Percentiles rank a stretch among this genome's conserved stretches.
These are phyloP conservation scores for Glutinoglossum americanum DNA, from an alignment of 495 filamentous ascomycete species.

Conservation along the genomic window DNA sequence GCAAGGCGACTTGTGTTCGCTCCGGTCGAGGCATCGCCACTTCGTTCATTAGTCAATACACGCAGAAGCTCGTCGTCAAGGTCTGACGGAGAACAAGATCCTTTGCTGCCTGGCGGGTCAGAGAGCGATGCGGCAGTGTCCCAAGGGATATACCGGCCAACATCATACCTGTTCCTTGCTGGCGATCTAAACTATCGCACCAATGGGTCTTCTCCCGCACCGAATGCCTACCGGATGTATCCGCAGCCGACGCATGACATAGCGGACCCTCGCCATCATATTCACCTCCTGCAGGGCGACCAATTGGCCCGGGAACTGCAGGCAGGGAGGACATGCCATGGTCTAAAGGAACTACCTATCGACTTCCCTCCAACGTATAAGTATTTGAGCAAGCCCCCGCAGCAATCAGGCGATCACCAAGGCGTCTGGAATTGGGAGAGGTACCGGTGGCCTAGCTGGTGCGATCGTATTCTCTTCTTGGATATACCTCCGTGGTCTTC, in stretches of 20 bases:
- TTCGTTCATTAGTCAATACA: not conserved
- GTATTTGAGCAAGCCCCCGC: slow-evolving; percentile 20
- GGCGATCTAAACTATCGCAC: slow-evolving; percentile 96
- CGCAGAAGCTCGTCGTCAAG: slow-evolving; percentile 4
- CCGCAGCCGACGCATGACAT: slow-evolving; percentile 32
- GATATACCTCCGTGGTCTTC: slow-evolving; percentile 28
- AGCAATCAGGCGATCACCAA: slow-evolving; percentile 13
- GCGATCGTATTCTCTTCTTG: slow-evolving; percentile 70
- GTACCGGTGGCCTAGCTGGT: slow-evolving; percentile 83
- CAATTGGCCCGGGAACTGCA: slow-evolving; percentile 51
- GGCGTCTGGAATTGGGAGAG: slow-evolving; percentile 45
- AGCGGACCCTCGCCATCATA: slow-evolving; percentile 28
- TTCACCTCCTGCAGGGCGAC: slow-evolving; percentile 45
- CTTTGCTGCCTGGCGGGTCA: slow-evolving; percentile 19
- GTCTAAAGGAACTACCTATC: slow-evolving; percentile 51
- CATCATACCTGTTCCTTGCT: slow-evolving; percentile 59
- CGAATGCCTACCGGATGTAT: slow-evolving; percentile 29
- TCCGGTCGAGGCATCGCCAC: not conserved
- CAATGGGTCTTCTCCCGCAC: slow-evolving; percentile 31
- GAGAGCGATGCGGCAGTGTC: slow-evolving; percentile 10
- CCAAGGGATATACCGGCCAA: slow-evolving; percentile 42
- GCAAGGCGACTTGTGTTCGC: slow-evolving; percentile 58
- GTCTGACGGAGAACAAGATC: slow-evolving; percentile 19
- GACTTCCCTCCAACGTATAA: slow-evolving; percentile 89
- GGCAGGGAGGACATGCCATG: slow-evolving; percentile 46